Percentiles rank a stretch among this genome's conserved stretches.
Conservation (phyloP, 306 rosid species). For the Quillaja saponaria region DNA sequence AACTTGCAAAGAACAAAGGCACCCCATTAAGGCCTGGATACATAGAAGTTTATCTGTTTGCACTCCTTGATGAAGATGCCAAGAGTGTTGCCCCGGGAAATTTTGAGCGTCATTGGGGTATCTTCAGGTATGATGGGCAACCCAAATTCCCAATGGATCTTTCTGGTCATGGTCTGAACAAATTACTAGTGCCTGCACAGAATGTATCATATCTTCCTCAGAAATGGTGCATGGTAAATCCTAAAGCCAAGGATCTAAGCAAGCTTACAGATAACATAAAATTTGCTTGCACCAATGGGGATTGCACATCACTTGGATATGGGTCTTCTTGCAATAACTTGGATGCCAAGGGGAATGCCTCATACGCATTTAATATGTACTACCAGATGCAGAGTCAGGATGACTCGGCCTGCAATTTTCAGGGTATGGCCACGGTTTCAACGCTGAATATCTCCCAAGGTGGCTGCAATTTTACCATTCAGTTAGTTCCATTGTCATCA, state of each 20-base stretch:
- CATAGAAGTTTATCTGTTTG: slow-evolving; percentile 85
- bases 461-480: slow-evolving; percentile 69
- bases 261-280: slow-evolving; percentile 74
- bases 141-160: slow-evolving; percentile 76
- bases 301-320: slow-evolving; percentile 88
- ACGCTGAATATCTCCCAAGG: slow-evolving; percentile 71
- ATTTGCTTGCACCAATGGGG: slow-evolving; percentile 73
- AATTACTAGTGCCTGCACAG: slow-evolving; percentile 58
- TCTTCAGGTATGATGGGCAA: slow-evolving; percentile 82
- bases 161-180: slow-evolving; percentile 78
- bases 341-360: slow-evolving; percentile 86
- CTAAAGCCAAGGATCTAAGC: slow-evolving; percentile 78
- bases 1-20: slow-evolving; percentile 74
- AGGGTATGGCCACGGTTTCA: slow-evolving; percentile 69
- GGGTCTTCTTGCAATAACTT: slow-evolving; percentile 87
- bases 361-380: slow-evolving; percentile 91
- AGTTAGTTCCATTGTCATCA: slow-evolving; percentile 62
- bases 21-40: slow-evolving; percentile 77
- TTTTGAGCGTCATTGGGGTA: slow-evolving; percentile 97
- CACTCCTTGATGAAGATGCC: slow-evolving; percentile 80
- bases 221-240: slow-evolving; percentile 81
- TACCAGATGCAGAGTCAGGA: slow-evolving; percentile 82
- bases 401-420: slow-evolving; percentile 66
- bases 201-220: slow-evolving; percentile 63
- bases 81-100: slow-evolving; percentile 85